A percentile compares a stretch with the other conserved stretches of the same genome.
phyloP scores from a whole-genome alignment of 2,329 filamentous ascomycete genomes.

The Davidsoniella virescens region DNA sequence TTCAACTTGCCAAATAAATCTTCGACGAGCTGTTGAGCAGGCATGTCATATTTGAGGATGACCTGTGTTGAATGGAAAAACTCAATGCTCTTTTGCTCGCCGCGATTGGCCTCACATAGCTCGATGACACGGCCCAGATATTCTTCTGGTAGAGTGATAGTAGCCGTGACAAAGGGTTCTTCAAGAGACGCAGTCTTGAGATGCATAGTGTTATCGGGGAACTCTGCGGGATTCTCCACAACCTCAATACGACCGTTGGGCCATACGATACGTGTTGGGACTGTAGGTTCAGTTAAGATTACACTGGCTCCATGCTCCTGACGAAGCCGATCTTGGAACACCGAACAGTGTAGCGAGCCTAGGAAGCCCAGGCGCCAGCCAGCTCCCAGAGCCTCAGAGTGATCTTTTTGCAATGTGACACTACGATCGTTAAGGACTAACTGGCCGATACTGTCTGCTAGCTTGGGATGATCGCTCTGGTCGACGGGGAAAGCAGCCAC shows the following conservation, averaged over 20 bases:
- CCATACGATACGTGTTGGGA: conserved; percentile 77
- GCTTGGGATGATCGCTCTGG: conserved; percentile 66
- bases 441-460: conserved; percentile 89
- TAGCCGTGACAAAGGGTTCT: conserved; percentile 53
- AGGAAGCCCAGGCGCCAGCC: conserved; percentile 91
- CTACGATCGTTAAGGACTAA: conserved; percentile 89
- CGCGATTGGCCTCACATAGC: conserved; percentile 78
- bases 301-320: conserved; percentile 91
- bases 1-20: conserved; percentile 97
- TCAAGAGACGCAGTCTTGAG: conserved; percentile 29
- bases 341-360: conserved; percentile 95
- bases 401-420: conserved; percentile 85
- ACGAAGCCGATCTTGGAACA: conserved; percentile 86
- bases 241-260: conserved; percentile 24
- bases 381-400: conserved; percentile 80
- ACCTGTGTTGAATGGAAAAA: conserved; percentile 90
- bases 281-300: conserved; percentile 91
- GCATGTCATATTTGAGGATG: conserved; percentile 83
- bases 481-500: conserved; percentile 93
- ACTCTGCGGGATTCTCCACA: conserved; percentile 73
- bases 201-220: conserved; percentile 38
- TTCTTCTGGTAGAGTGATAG: conserved; percentile 81
- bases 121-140: conserved; percentile 92
- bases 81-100: conserved; percentile 70
- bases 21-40: conserved; percentile 78